Conservation (phyloP, 768 basidiomycete genomes). For the Cubamyces lactineus region DNA sequence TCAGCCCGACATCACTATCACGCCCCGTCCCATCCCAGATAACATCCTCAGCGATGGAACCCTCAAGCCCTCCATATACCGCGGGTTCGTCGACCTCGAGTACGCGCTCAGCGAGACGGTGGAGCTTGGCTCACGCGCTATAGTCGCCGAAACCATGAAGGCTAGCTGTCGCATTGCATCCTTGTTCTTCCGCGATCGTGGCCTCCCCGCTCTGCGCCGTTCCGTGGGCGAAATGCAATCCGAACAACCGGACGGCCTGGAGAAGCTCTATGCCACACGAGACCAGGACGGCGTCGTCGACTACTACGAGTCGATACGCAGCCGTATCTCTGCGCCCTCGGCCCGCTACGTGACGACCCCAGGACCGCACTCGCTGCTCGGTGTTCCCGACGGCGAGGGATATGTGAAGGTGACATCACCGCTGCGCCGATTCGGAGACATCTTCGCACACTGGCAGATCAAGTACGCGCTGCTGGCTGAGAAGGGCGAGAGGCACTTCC, state of each 20-base stretch:
- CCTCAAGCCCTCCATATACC: constrained; percentile 15
- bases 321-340: constrained; percentile 38
- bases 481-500: constrained; percentile 29
- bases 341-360: constrained; percentile 56
- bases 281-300: constrained; percentile 49
- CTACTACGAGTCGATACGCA: constrained; percentile 38
- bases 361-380: constrained; percentile 67
- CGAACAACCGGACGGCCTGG: constrained; percentile 39
- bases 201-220: constrained; percentile 69
- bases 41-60: not conserved
- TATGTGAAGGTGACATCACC: constrained; percentile 88
- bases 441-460: constrained; percentile 92
- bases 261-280: constrained; percentile 53
- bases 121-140: constrained; percentile 48
- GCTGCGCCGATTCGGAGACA: constrained; percentile 80
- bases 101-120: constrained; percentile 46
- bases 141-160: constrained; percentile 86
- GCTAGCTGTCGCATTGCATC: constrained; percentile 78
- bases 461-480: constrained; percentile 66
- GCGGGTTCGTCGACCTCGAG: constrained; percentile 53
- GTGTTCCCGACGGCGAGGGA: constrained; percentile 72
- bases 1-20: constrained; percentile 33
- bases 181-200: constrained; percentile 60
- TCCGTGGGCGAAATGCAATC: constrained; percentile 37
- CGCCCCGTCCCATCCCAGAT: constrained; percentile 35